phyloP scores from a whole-genome alignment of 305 asterid genomes.

The Fraxinus xanthoxyloides region DNA sequence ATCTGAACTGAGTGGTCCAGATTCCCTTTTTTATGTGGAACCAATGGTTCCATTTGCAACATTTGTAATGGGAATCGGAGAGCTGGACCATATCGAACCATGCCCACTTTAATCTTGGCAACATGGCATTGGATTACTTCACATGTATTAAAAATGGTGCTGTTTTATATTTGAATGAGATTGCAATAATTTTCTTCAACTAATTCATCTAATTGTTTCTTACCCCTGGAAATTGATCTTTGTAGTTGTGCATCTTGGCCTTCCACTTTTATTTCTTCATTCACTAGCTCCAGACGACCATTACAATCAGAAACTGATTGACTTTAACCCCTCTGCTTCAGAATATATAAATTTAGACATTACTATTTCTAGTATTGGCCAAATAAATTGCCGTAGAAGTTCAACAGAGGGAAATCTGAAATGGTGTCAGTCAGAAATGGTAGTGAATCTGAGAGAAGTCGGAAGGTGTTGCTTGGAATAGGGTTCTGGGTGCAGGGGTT shows the following conservation, averaged over 20 bases:
- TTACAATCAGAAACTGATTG: background rate
- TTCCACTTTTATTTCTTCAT: background rate
- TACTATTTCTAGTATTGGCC: background rate
- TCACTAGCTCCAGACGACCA: background rate
- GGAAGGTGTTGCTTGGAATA: slow-evolving; percentile 58
- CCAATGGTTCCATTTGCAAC: background rate
- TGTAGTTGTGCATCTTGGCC: background rate
- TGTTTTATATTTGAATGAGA: background rate
- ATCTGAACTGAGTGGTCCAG: background rate
- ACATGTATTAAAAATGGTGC: background rate
- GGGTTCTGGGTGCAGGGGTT: slow-evolving; percentile 64
- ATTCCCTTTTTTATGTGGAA: background rate
- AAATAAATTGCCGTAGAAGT: background rate
- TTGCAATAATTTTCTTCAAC: background rate
- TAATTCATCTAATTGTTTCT: background rate
- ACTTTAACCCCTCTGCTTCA: background rate
- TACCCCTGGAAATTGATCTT: background rate
- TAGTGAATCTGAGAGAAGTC: slow-evolving; percentile 29
- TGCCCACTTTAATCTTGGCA: background rate
- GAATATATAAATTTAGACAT: background rate
- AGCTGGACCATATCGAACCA: background rate
- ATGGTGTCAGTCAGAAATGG: slow-evolving; percentile 37
- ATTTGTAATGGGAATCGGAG: background rate
- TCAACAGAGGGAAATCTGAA: background rate
- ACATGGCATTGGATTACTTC: background rate